phyloP scores from a whole-genome alignment of 1,139 yeast species.

The Pneumocystis carinii region DNA sequence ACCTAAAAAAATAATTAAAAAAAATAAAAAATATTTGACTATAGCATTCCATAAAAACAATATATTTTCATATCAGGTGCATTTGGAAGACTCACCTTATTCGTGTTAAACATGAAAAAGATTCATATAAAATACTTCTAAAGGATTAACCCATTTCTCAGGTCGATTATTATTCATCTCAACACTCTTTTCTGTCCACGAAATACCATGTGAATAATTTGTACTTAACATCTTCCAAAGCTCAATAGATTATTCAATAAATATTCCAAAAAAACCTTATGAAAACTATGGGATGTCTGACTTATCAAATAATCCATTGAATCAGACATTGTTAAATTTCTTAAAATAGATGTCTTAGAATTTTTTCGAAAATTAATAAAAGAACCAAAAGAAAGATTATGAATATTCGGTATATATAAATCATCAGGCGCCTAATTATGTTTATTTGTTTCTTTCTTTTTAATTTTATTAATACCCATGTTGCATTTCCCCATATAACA shows the following conservation, averaged over 20 bases:
- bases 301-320: conserved; percentile 51
- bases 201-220: conserved; percentile 68
- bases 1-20: conserved; percentile 22
- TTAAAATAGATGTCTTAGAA: conserved; percentile 8
- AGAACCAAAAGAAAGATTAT: conserved; percentile 47
- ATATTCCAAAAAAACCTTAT: conserved; percentile 10
- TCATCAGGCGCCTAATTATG: conserved; percentile 33
- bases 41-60: conserved; percentile 51
- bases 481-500: conserved; percentile 48
- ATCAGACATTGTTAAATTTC: conserved; percentile 48
- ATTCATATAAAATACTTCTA: conserved; percentile 46
- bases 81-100: conserved; percentile 39
- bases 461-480: conserved; percentile 26
- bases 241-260: not conserved
- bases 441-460: conserved; percentile 5
- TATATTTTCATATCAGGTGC: conserved; percentile 86
- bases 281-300: conserved; percentile 64
- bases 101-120: not conserved
- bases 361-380: conserved; percentile 50
- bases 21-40: not conserved
- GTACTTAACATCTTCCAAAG: conserved; percentile 7
- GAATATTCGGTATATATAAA: conserved; percentile 25
- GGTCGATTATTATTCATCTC: conserved; percentile 48
- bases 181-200: conserved; percentile 45
- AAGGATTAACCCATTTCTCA: conserved; percentile 79